Conservation (phyloP, 345 rosid species). For the Eutrema heterophyllum region DNA sequence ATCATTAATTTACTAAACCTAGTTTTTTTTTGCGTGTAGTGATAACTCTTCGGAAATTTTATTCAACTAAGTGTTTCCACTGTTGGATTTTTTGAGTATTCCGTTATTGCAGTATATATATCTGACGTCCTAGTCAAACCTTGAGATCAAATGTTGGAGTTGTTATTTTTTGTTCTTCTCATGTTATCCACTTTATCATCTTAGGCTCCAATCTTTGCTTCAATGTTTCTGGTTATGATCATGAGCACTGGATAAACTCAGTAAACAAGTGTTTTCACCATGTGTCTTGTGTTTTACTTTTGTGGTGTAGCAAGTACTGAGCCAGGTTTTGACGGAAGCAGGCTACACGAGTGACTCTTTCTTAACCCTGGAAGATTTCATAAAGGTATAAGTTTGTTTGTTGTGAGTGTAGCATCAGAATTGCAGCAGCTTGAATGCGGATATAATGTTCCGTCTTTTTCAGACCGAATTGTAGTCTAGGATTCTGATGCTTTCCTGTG, state of each 20-base stretch:
- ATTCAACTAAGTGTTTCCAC: no score
- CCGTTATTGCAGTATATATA: neutral
- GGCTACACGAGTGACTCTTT: conserved; percentile 60
- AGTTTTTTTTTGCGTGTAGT: no score
- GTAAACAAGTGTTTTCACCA: neutral
- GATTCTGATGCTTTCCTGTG: neutral
- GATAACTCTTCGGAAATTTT: no score
- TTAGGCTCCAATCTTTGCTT: neutral
- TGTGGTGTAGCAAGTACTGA: conserved; percentile 63
- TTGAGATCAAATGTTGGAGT: neutral
- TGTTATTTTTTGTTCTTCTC: neutral
- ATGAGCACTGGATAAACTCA: neutral
- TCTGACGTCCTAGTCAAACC: neutral
- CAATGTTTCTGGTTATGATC: neutral
- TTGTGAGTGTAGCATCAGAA: neutral
- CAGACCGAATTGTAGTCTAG: neutral
- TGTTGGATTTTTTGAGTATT: neutral
- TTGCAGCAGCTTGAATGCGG: neutral
- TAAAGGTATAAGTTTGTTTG: conserved; percentile 41
- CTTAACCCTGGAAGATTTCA: conserved; percentile 55
- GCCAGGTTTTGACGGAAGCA: conserved; percentile 67
- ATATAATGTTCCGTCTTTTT: neutral
- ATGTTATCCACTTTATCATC: neutral
- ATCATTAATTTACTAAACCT: no score
- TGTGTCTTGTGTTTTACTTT: conserved; percentile 2